A percentile compares a stretch with the other conserved stretches of the same genome.
phyloP scores from a whole-genome alignment of 1,139 yeast species.

The Lodderomyces theae region DNA sequence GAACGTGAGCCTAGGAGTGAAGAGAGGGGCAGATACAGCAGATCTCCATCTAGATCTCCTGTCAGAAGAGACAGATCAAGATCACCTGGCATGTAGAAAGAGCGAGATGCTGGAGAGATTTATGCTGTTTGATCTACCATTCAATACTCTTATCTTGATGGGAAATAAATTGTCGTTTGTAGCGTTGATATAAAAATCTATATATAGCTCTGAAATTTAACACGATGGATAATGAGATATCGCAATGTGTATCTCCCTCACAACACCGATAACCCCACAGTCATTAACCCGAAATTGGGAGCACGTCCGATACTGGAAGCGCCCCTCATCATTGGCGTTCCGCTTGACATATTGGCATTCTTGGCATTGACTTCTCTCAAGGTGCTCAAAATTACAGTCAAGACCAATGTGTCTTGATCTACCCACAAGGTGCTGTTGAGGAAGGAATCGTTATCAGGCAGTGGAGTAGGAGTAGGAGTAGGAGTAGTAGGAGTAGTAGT shows the following conservation, averaged over 20 bases:
- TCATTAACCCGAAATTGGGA: constrained; percentile 1
- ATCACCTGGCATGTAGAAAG: constrained; percentile 30
- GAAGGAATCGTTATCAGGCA: background rate
- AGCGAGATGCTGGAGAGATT: too few relatives aligned
- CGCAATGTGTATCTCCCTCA: background rate
- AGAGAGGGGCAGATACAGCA: constrained; percentile 32
- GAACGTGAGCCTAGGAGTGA: constrained; percentile 23
- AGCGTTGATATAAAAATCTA: too few relatives aligned
- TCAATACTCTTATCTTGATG: too few relatives aligned
- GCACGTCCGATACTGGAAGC: constrained; percentile 4
- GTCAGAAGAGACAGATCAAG: constrained; percentile 39
- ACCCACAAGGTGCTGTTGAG: constrained; percentile 32
- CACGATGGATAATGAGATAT: too few relatives aligned
- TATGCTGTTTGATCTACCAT: too few relatives aligned
- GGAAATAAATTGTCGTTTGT: too few relatives aligned
- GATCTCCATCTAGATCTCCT: constrained; percentile 44
- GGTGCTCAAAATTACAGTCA: constrained; percentile 29
- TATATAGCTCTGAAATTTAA: too few relatives aligned
- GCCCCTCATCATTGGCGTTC: constrained; percentile 1
- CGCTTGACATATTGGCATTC: constrained; percentile 18
- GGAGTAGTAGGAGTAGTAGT: background rate
- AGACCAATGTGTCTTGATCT: constrained; percentile 32
- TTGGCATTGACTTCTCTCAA: constrained; percentile 34
- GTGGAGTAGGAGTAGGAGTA: background rate
- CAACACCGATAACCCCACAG: constrained; percentile 1